Evolutionary conservation across 805 yeast genomes (phyloP), one percentile per base, ranked within the genome.

Genomic region (Scheffersomyces ergatensis): DNA sequence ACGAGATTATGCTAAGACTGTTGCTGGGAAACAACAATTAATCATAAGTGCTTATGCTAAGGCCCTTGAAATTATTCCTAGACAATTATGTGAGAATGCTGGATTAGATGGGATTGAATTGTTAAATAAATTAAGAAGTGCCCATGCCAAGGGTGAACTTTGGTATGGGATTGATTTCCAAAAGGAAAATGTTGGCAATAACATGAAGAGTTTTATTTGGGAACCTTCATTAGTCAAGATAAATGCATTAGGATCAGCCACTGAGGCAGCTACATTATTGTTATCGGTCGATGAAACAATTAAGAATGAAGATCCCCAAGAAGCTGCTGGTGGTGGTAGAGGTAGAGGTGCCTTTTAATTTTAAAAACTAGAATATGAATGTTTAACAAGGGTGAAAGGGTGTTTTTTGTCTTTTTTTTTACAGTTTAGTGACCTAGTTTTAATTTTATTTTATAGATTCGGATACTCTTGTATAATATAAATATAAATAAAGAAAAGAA

Each of bases 21-120:
- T 93, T 53, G 89, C 96, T 17, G 99, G 99, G 31, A 92, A 93
- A 65, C 97, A 92, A 67, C 99, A 93, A 70, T 72, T 93, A 47
- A 83, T 93, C 44, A 85, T 93, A 43, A 83, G 83, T 43, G 96
- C 97, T 6, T 93, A 82, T 67, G 99, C 99, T 18, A 85, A 85
- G 51, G 96, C 98, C 1, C 74, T 93, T 43, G 99, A 93, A 68
- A 83, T 93, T 20, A 89, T 93, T 54, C 99, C 99, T 51, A 83
- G 98, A 62, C 98, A 93, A 62, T 75, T 93, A 49, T 92, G 98
- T 72, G 99, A 93, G 60, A 93, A 93, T 63, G 99, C 97, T n/a
- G 99, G 99, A 4, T 83, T 93, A 51, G 99, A 93, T 61, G 95
- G 96, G 16, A 88, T 95, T n/a, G 98, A 93, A 61, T 70, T 93